Conservation (phyloP, 371 early-diverging fungal genomes). For the Rhizomucor miehei region DNA sequence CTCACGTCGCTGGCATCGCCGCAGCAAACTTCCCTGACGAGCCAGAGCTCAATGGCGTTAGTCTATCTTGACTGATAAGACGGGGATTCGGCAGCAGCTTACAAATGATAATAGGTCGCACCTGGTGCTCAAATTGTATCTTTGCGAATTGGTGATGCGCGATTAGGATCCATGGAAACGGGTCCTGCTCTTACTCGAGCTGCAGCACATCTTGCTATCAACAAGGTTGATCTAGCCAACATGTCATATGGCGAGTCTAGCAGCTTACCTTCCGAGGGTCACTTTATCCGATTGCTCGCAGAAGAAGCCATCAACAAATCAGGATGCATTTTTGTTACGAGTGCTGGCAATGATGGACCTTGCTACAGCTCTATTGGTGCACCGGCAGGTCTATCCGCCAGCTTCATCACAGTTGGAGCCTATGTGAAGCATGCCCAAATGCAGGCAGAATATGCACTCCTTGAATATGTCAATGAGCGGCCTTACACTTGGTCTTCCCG, state of each 20-base stretch:
- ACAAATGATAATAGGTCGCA: conserved; percentile 52
- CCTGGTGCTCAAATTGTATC: conserved; percentile 92
- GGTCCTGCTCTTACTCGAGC: conserved; percentile 85
- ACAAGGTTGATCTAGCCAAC: conserved; percentile 90
- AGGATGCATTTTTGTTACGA: conserved; percentile 83
- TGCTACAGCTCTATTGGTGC: conserved; percentile 83
- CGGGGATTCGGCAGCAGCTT: no score
- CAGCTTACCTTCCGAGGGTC: conserved; percentile 70
- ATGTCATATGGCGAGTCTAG: conserved; percentile 93
- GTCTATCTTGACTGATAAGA: conserved; percentile 5
- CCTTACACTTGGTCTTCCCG: conserved; percentile 90
- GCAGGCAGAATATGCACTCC: conserved; percentile 82
- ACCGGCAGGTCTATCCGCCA: conserved; percentile 78
- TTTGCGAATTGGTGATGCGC: conserved; percentile 90
- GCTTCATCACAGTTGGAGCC: conserved; percentile 89
- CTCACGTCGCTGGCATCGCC: conserved; percentile 91
- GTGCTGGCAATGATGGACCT: conserved; percentile 94
- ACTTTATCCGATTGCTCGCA: conserved; percentile 76
- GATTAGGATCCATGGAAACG: conserved; percentile 86
- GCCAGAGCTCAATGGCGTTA: conserved; percentile 80
- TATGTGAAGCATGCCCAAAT: conserved; percentile 86
- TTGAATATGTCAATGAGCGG: conserved; percentile 72
- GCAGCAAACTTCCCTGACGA: conserved; percentile 86
- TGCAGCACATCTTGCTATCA: conserved; percentile 68
- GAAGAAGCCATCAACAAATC: conserved; percentile 81